Conservation (phyloP, 179 eudicot species). For the Beta lomatogona region DNA sequence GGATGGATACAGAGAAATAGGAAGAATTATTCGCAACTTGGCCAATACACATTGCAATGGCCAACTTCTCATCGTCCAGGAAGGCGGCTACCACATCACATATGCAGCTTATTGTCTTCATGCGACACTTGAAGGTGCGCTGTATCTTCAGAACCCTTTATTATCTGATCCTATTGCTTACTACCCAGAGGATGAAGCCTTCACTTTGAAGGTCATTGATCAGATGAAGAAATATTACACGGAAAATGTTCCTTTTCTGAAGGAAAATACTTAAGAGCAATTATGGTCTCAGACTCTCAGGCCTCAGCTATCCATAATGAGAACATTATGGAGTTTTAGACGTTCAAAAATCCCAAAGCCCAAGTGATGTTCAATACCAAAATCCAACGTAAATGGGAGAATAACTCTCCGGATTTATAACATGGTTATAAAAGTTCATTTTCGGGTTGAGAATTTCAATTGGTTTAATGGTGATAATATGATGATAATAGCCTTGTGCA, state of each 20-base stretch:
- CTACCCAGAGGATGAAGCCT: constrained; percentile 78
- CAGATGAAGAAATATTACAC: constrained; percentile 55
- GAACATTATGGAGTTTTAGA: no score
- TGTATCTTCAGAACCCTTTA: constrained; percentile 49
- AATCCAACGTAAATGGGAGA: no score
- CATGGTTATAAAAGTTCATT: no score
- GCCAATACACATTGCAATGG: constrained; percentile 65
- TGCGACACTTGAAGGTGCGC: constrained; percentile 83
- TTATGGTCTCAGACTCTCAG: no score
- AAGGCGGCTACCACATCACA: constrained; percentile 93
- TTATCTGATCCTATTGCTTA: constrained; percentile 75
- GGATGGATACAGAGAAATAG: constrained; percentile 80
- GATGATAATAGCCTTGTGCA: constrained; percentile 1
- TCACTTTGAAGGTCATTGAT: constrained; percentile 42
- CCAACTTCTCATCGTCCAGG: constrained; percentile 79
- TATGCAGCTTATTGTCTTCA: constrained; percentile 96
- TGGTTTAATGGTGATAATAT: not conserved
- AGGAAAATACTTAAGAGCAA: constrained; percentile 26
- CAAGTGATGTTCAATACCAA: no score
- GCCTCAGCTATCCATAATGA: no score
- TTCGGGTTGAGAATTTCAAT: not conserved
- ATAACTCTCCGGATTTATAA: no score
- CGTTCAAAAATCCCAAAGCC: no score
- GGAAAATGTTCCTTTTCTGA: constrained; percentile 47
- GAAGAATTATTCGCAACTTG: constrained; percentile 49